phyloP scores from a whole-genome alignment of 495 filamentous ascomycete genomes.

The Talaromyces nanjingensis region DNA sequence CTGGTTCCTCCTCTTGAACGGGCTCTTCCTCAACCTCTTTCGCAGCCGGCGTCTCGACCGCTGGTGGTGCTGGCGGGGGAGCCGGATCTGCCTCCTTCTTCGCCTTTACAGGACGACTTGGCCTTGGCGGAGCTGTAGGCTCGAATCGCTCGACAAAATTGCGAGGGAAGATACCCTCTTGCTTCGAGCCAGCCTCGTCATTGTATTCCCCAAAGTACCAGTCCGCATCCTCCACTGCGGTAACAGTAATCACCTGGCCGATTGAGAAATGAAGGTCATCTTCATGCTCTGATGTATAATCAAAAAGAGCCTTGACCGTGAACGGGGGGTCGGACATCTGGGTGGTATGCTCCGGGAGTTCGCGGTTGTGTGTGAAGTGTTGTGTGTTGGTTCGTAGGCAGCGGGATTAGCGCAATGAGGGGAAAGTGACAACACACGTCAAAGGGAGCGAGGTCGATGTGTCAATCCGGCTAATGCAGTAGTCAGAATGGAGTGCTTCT shows the following conservation, averaged over 20 bases:
- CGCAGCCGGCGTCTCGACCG: conserved; percentile 28
- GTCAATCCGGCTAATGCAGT: not conserved
- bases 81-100: conserved; percentile 59
- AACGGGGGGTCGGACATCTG: conserved; percentile 76
- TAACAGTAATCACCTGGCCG: conserved; percentile 90
- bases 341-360: conserved; percentile 13
- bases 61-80: conserved; percentile 30
- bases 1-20: conserved; percentile 25
- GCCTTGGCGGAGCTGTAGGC: conserved; percentile 82
- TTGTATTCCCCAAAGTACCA: conserved; percentile 93
- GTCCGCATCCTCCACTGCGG: conserved; percentile 82
- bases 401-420: conserved; percentile 9
- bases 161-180: conserved; percentile 88
- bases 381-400: not conserved
- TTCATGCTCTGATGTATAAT: conserved; percentile 84
- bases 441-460: not conserved
- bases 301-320: conserved; percentile 90
- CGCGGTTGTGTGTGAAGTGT: not conserved
- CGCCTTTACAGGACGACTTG: conserved; percentile 58
- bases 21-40: conserved; percentile 33
- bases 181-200: conserved; percentile 61
- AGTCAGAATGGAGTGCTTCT: not conserved
- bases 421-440: conserved; percentile 3
- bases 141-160: conserved; percentile 97
- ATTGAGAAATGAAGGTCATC: conserved; percentile 84